Percentiles rank a stretch among this genome's conserved stretches.
phyloP scores from a whole-genome alignment of 768 basidiomycete species.

The Zangia roseola region DNA sequence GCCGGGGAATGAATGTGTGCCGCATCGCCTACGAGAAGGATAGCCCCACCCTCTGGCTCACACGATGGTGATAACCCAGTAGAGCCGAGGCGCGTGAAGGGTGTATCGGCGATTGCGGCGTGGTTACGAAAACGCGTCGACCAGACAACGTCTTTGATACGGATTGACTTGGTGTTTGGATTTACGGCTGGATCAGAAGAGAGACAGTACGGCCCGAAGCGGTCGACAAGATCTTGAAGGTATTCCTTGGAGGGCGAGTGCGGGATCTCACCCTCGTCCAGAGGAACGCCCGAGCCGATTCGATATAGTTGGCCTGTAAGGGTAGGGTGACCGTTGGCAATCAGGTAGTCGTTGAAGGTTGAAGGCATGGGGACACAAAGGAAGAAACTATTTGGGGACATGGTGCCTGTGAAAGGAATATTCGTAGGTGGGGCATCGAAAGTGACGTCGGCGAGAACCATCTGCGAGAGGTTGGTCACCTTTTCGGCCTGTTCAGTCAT shows the following conservation, averaged over 20 bases:
- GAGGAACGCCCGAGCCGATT: slow-evolving; percentile 41
- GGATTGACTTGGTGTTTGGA: slow-evolving; percentile 26
- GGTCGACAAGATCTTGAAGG: slow-evolving; percentile 43
- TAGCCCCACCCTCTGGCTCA: slow-evolving; percentile 15
- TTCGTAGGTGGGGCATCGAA: slow-evolving; percentile 4
- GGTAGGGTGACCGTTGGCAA: slow-evolving; percentile 11
- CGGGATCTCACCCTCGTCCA: slow-evolving; percentile 39
- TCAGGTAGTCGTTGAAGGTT: slow-evolving; percentile 17
- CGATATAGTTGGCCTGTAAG: slow-evolving; percentile 32
- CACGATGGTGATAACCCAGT: neutral
- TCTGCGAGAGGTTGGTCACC: slow-evolving; percentile 33
- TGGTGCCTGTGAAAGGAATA: neutral
- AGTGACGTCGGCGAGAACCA: slow-evolving; percentile 19
- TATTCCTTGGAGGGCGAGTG: slow-evolving; percentile 40
- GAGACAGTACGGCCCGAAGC: slow-evolving; percentile 36
- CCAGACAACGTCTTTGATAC: slow-evolving; percentile 43
- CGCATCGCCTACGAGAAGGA: slow-evolving; percentile 44
- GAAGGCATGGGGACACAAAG: slow-evolving; percentile 10
- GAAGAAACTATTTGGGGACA: slow-evolving; percentile 15
- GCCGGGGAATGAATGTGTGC: slow-evolving; percentile 55
- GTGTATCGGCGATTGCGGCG: slow-evolving; percentile 42
- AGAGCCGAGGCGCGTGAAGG: slow-evolving; percentile 33
- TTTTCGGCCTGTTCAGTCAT: slow-evolving; percentile 27
- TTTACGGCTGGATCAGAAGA: slow-evolving; percentile 39
- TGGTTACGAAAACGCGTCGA: slow-evolving; percentile 48